These are phyloP conservation scores for Moringa oleifera DNA, from an alignment of 345 rosid genomes.

Conservation along the genomic window DNA sequence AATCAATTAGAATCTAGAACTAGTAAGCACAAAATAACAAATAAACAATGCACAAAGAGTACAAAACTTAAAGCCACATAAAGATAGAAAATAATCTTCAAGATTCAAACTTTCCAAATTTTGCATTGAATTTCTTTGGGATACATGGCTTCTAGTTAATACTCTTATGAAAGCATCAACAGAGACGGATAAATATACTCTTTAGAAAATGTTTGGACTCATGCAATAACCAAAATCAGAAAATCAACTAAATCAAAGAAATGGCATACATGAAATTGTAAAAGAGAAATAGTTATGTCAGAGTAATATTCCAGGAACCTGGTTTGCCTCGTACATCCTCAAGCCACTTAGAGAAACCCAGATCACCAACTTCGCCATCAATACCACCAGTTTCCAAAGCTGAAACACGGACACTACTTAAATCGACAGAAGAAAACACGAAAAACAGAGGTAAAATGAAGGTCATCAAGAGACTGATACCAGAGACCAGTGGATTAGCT, in stretches of 20 bases:
- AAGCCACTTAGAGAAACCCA: slow-evolving; percentile 87
- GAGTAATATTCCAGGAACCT: too few relatives aligned
- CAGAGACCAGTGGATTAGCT: slow-evolving; percentile 74
- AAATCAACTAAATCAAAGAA: too few relatives aligned
- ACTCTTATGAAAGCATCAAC: neutral
- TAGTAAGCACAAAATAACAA: neutral
- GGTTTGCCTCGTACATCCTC: slow-evolving; percentile 50
- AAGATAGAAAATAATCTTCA: too few relatives aligned
- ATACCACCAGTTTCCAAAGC: slow-evolving; percentile 42
- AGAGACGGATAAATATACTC: neutral
- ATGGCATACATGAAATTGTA: too few relatives aligned
- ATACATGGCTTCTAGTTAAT: too few relatives aligned
- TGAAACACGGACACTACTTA: slow-evolving; percentile 9
- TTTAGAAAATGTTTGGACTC: too few relatives aligned
- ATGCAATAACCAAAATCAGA: too few relatives aligned
- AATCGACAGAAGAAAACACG: neutral
- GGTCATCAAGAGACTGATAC: slow-evolving; percentile 18
- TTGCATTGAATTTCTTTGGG: too few relatives aligned
- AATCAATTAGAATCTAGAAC: neutral
- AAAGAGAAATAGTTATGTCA: too few relatives aligned
- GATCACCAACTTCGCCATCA: slow-evolving; percentile 52
- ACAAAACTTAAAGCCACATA: too few relatives aligned
- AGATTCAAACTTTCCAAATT: too few relatives aligned
- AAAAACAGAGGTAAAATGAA: neutral
- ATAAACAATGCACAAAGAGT: neutral